Evolutionary conservation across 2,329 filamentous ascomycete genomes (phyloP), one percentile per base, ranked within the genome.

Genomic region (Talaromyces funiculosus): DNA sequence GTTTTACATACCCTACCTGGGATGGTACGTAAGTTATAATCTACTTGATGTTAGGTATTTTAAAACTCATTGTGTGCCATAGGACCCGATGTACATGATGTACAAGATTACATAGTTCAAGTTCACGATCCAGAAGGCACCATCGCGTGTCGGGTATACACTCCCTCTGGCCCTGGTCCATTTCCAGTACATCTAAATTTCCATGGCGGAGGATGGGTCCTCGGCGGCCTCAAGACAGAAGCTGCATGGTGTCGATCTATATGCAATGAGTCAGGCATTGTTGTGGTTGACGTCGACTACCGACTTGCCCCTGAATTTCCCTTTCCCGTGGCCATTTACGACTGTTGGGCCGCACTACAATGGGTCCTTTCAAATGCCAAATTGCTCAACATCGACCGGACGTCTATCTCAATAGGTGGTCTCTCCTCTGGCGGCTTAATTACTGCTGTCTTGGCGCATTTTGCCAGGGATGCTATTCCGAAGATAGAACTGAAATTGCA

Each of bases 281-380:
- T 79, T 16, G 75, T 67, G 1, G 76, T 80, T 63, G 77, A 79
- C 62, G 73, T 79, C 24, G 76, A 78, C 61, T 79, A 79, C 60
- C 71, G 75, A 31, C 67, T 77, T 38, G 72, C 75, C 1, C 75
- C 75, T 6, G 75, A 78, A 63, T 59, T 74, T 62, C 69, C 64
- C 20, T 77, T 71, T 62, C 75, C 76, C 0, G 70, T 72, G 35
- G 68, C 73, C 0, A 66, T 77, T 18, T 68, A 77, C 10, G 75
- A 78, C 64, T 73, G 74, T 62, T 77, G 73, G 73, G 51, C 66
- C 1, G 75, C 74, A 8, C 72, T 77, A 43, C 72, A 75, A 35
- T 77, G 74, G 75, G 72, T 75, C 60, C 55, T 67, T 26, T 53
- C 70, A 14, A 74, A 72, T 59, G 67, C 71, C 9, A 60, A 63